Evolutionary conservation across 495 filamentous ascomycete species (phyloP), one percentile per base, ranked within the genome.

Genomic region (Penicillium argentinense): DNA sequence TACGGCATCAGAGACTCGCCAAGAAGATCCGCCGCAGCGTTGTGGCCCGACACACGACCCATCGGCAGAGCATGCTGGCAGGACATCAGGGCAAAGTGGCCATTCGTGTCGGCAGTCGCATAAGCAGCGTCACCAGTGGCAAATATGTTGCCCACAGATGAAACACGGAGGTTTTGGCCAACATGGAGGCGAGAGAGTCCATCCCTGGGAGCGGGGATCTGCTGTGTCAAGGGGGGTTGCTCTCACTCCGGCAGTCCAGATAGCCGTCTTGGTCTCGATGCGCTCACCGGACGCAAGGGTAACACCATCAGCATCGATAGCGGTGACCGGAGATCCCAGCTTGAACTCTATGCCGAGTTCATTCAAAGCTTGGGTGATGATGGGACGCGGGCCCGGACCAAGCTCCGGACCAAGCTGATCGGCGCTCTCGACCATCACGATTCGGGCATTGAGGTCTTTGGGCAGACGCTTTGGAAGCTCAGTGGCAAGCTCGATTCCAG

Each of bases 51-150:
- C 6, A 60, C 42, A 4, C 56, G 54, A n/a, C 65, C 65, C 5
- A 66, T 48, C 6, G 45, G 54, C 17, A 56, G 42, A 14, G 65
- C 65, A 33, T 68, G 65, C 43, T 68, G 65, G 30, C 65, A 68
- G 26, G 63, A 61, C 65, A 57, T 61, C 21, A 68, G 18, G 0
- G 49, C 49, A 27, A 50, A 39, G 21, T 53, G 49, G 16, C 53
- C 42, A 1, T 51, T 21, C 3, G 18, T 37, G 42, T 60, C 57
- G 3, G 57, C 49, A 8, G 30, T 4, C 1, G 39, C 57, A 36
- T 19, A 39, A 4, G 57, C 57, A 18, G 53, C 45, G 30, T 60
- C 57, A 30, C 57, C 57, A 4, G 57, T 47, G 3, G 42, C 57
- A 11, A 51, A 56, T 6, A 60, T 29, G 30, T 51, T 18, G 7